Percentiles rank a stretch among this genome's conserved stretches.
phyloP scores from a whole-genome alignment of 1,139 yeast species.

The Blastobotrys buckinghamii region DNA sequence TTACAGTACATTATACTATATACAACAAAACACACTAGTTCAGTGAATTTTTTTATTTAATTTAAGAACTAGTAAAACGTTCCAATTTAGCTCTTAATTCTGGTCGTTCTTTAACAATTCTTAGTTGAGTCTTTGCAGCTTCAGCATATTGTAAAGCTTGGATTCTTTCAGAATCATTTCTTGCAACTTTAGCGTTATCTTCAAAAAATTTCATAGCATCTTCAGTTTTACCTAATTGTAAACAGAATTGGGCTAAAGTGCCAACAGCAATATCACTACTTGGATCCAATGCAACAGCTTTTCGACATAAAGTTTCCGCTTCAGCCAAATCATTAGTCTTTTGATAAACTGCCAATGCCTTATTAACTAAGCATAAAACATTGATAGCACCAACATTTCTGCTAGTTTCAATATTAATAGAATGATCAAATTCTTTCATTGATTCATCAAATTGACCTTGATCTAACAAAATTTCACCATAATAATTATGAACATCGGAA shows the following conservation, averaged over 20 bases:
- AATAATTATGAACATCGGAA: constrained; percentile 91
- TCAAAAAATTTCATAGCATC: constrained; percentile 80
- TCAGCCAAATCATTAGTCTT: constrained; percentile 39
- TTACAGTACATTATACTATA: background rate
- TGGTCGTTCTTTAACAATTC: constrained; percentile 33
- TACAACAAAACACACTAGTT: background rate
- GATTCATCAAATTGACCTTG: constrained; percentile 70
- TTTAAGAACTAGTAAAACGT: background rate
- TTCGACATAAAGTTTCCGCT: constrained; percentile 62
- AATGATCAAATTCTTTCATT: constrained; percentile 75
- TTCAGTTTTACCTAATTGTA: constrained; percentile 75
- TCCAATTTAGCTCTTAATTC: constrained; percentile 29
- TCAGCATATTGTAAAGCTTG: constrained; percentile 92
- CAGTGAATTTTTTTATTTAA: background rate
- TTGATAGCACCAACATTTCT: constrained; percentile 56
- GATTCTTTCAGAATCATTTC: constrained; percentile 79
- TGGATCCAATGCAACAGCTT: constrained; percentile 80
- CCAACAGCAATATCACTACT: constrained; percentile 84
- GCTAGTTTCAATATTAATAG: constrained; percentile 70
- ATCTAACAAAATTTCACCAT: constrained; percentile 90
- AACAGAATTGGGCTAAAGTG: constrained; percentile 82
- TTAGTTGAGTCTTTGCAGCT: constrained; percentile 44
- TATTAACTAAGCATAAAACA: constrained; percentile 85
- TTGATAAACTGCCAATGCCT: constrained; percentile 55
- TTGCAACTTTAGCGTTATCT: constrained; percentile 73